These are phyloP conservation scores for Auricularia sp. DNA, from an alignment of 768 basidiomycete species.

Conservation along the genomic window DNA sequence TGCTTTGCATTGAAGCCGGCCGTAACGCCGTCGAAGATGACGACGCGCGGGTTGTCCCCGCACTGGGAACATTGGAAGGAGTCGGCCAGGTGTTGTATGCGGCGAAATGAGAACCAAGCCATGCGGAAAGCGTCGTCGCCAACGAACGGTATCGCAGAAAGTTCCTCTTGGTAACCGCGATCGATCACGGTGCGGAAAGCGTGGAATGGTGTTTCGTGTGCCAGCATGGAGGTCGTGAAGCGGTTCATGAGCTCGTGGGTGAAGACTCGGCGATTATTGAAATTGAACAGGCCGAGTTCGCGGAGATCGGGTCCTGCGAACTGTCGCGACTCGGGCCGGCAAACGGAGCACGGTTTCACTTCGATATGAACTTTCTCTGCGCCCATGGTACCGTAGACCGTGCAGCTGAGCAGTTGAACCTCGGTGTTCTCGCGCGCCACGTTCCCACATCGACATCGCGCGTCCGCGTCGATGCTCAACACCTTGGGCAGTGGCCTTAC, in stretches of 20 bases:
- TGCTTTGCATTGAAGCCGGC: background rate
- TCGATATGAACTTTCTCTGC: background rate
- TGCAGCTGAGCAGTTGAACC: background rate
- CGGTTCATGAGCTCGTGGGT: conserved; percentile 14
- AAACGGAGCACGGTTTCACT: background rate
- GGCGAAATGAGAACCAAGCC: conserved; percentile 12
- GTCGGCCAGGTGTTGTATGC: conserved; percentile 10
- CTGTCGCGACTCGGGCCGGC: background rate
- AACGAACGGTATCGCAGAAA: conserved; percentile 4
- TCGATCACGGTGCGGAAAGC: conserved; percentile 9
- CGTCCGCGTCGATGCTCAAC: background rate
- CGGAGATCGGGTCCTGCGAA: conserved; percentile 11
- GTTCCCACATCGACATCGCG: background rate
- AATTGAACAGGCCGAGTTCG: conserved; percentile 11
- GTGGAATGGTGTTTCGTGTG: conserved; percentile 13
- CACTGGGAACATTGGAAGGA: conserved; percentile 10
- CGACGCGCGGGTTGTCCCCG: conserved; percentile 8
- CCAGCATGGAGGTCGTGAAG: conserved; percentile 11
- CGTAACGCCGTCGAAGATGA: conserved; percentile 11
- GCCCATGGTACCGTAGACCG: background rate
- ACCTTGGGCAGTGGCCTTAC: background rate
- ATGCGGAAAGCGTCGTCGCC: conserved; percentile 12
- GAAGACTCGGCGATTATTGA: conserved; percentile 12
- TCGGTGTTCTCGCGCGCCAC: too few species aligned
- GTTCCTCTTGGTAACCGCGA: conserved; percentile 8